A percentile compares a stretch with the other conserved stretches of the same genome.
phyloP scores from a whole-genome alignment of 2,329 filamentous ascomycete species.

The Sclerotinia spermophila region DNA sequence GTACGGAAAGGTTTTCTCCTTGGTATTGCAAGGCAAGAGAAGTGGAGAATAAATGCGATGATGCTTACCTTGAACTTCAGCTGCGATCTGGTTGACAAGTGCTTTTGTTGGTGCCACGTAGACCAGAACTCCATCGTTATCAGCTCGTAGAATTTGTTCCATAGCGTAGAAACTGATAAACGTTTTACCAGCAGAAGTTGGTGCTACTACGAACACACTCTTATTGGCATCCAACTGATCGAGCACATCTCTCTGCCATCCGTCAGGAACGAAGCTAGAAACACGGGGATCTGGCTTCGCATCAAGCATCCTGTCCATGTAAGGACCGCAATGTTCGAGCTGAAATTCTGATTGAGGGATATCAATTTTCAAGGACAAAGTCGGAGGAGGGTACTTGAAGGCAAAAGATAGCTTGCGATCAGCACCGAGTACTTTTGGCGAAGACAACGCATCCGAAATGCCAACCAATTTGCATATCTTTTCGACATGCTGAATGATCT shows the following conservation, averaged over 20 bases:
- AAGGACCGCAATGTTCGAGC: constrained; percentile 65
- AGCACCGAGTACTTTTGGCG: constrained; percentile 22
- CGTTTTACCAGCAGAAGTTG: constrained; percentile 76
- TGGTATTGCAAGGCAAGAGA: not conserved
- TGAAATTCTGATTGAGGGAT: constrained; percentile 58
- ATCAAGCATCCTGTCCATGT: constrained; percentile 71
- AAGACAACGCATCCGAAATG: constrained; percentile 36
- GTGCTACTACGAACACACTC: constrained; percentile 71
- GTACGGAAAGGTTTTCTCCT: not conserved
- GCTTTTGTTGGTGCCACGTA: constrained; percentile 82
- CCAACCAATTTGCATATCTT: constrained; percentile 36
- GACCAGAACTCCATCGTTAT: constrained; percentile 67
- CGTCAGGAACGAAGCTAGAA: constrained; percentile 65
- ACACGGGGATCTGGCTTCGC: constrained; percentile 65
- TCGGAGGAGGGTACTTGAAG: constrained; percentile 40
- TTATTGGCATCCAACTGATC: constrained; percentile 68
- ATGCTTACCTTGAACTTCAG: constrained; percentile 62
- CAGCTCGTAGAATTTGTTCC: constrained; percentile 66
- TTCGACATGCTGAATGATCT: constrained; percentile 39
- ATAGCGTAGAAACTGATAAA: constrained; percentile 85
- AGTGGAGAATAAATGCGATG: no score
- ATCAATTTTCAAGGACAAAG: constrained; percentile 33
- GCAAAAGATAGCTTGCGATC: constrained; percentile 46
- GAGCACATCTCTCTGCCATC: constrained; percentile 71
- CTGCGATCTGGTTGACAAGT: constrained; percentile 78